Conservation (phyloP, 257 asterid species). For the Solanum lycopersicoides region DNA sequence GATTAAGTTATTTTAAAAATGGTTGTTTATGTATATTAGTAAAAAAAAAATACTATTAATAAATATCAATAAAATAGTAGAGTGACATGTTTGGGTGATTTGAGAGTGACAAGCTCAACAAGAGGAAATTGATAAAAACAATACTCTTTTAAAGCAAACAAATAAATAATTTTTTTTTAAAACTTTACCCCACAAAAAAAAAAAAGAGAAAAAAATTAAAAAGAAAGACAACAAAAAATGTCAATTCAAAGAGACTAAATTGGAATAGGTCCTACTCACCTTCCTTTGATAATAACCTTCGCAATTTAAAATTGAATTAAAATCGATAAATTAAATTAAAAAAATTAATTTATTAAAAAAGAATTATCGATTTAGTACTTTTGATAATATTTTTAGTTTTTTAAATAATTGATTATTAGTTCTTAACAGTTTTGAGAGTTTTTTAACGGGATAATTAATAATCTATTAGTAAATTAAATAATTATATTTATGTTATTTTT, state of each 20-base stretch:
- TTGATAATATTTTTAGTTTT: too few relatives aligned
- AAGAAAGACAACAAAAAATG: too few relatives aligned
- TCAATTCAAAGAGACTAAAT: not conserved
- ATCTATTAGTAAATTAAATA: too few relatives aligned
- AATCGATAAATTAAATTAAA: too few relatives aligned
- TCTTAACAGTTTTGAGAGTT: too few relatives aligned
- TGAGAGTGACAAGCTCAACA: not conserved
- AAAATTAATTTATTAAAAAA: too few relatives aligned
- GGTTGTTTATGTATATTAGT: not conserved
- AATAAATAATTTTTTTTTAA: not conserved
- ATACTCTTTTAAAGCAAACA: not conserved
- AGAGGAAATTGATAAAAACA: not conserved
- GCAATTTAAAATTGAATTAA: too few relatives aligned
- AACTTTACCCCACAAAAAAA: not conserved
- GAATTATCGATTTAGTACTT: too few relatives aligned
- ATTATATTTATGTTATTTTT: too few relatives aligned
- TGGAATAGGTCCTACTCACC: not conserved
- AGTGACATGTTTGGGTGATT: not conserved
- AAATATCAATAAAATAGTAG: not conserved
- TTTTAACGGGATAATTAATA: too few relatives aligned
- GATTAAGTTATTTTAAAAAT: not conserved
- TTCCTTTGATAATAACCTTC: not conserved
- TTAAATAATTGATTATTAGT: too few relatives aligned
- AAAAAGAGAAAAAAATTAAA: not conserved
- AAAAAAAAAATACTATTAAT: not conserved